Evolutionary conservation across 768 basidiomycete species (phyloP).

Genomic region (Hygrocybe punicea): DNA sequence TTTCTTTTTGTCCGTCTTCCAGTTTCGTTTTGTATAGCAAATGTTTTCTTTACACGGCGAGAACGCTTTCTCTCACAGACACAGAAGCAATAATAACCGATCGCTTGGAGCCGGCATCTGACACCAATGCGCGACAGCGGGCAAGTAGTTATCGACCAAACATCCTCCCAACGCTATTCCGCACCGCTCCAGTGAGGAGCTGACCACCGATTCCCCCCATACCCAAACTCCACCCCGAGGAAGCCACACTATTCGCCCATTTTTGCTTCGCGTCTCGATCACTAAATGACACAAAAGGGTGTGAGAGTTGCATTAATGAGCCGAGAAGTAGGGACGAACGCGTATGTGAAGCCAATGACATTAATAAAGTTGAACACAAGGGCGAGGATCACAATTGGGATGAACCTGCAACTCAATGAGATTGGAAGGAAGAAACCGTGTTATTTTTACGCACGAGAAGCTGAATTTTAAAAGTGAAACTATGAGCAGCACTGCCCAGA

Average conservation of each 20-base stretch:
- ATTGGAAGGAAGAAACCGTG: background rate
- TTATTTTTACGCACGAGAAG: constrained; percentile 60
- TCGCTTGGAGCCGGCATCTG: too few species aligned
- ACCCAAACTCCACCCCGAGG: constrained; percentile 68
- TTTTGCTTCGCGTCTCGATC: constrained; percentile 91
- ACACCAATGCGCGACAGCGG: too few species aligned
- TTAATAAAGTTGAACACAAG: constrained; percentile 96
- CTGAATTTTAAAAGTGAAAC: constrained; percentile 88
- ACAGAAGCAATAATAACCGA: too few species aligned
- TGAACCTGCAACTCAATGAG: constrained; percentile 54
- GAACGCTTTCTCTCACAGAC: too few species aligned
- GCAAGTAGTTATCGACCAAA: constrained; percentile 57
- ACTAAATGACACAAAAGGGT: constrained; percentile 31
- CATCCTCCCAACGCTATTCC: constrained; percentile 74
- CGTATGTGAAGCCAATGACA: constrained; percentile 94
- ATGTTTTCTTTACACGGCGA: too few species aligned
- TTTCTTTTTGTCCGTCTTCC: too few species aligned
- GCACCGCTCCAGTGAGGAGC: constrained; percentile 76
- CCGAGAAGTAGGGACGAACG: constrained; percentile 45
- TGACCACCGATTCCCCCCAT: constrained; percentile 83
- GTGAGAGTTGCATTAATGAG: constrained; percentile 11
- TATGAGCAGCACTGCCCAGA: constrained; percentile 85
- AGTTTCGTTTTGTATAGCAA: too few species aligned
- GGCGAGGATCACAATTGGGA: constrained; percentile 92
- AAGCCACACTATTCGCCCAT: constrained; percentile 76